phyloP scores from a whole-genome alignment of 192 early-diverging fungal species.

The Glomus cerebriforme region DNA sequence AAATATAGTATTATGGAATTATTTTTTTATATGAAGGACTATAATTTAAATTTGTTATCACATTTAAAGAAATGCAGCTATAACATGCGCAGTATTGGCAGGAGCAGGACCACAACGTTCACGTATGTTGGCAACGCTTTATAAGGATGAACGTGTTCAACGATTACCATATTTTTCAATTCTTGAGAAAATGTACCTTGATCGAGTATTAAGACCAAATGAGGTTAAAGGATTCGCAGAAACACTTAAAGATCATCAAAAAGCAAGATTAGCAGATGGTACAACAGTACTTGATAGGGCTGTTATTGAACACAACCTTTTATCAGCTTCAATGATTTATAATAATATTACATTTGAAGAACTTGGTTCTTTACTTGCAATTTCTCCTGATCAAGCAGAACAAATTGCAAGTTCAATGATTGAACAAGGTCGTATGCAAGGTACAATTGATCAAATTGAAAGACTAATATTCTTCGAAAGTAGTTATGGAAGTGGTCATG shows the following conservation, averaged over 20 bases:
- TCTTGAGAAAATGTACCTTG: slow-evolving; percentile 95
- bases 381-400: slow-evolving; percentile 83
- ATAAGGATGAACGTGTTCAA: slow-evolving; percentile 89
- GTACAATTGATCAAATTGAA: slow-evolving; percentile 92
- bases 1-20: too few species aligned
- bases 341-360: slow-evolving; percentile 90
- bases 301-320: slow-evolving; percentile 93
- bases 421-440: slow-evolving; percentile 84
- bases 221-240: slow-evolving; percentile 81
- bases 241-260: slow-evolving; percentile 77
- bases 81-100: slow-evolving; percentile 88
- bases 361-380: slow-evolving; percentile 74
- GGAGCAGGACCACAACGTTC: slow-evolving; percentile 88
- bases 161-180: slow-evolving; percentile 73
- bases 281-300: slow-evolving; percentile 87
- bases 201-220: slow-evolving; percentile 73
- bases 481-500: slow-evolving; percentile 36
- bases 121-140: slow-evolving; percentile 83
- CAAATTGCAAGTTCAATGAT: slow-evolving; percentile 86
- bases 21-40: neutral
- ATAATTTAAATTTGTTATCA: neutral
- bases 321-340: slow-evolving; percentile 89
- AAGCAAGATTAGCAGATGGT: slow-evolving; percentile 70
- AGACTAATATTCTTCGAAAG: slow-evolving; percentile 82
- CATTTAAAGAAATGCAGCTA: slow-evolving; percentile 63